Percentiles rank a stretch among this genome's conserved stretches.
Conservation (phyloP, 352 stramenopile genomes). For the Globisporangium megalacanthum region DNA sequence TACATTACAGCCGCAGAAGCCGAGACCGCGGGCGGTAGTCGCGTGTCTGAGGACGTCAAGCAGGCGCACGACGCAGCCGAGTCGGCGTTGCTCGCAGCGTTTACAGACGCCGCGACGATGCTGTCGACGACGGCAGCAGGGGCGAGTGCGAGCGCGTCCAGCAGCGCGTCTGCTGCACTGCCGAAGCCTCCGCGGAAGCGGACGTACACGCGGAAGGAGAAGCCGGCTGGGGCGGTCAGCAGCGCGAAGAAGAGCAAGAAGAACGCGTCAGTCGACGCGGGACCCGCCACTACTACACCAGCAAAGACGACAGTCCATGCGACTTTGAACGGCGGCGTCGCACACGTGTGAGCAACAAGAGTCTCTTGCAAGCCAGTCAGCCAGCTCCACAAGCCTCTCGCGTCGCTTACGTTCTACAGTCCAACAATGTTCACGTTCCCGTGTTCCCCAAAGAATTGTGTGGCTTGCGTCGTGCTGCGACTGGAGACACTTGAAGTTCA, state of each 20-base stretch:
- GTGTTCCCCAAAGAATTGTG: no score
- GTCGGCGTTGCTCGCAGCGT: conserved; percentile 18
- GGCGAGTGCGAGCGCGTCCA: not conserved
- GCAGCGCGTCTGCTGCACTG: not conserved
- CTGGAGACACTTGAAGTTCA: no score
- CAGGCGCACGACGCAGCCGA: conserved; percentile 24
- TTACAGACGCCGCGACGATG: conserved; percentile 27
- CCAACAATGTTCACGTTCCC: no score
- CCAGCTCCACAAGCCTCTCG: no score
- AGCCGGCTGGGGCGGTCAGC: conserved; percentile 19
- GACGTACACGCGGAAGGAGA: conserved; percentile 64
- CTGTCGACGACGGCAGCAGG: conserved; percentile 4
- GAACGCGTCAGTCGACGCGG: not conserved
- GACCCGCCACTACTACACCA: no score
- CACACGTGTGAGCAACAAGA: no score
- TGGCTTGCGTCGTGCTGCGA: no score
- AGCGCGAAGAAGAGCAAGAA: conserved; percentile 51
- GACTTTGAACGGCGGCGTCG: no score
- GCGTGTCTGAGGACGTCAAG: conserved; percentile 24
- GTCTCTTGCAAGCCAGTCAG: no score
- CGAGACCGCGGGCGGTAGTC: conserved; percentile 7
- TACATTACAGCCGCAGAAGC: conserved; percentile 26
- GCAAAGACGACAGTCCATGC: no score
- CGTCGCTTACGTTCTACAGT: no score
- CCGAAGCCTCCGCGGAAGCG: conserved; percentile 55